Base-by-base conservation (phyloP, 805 yeast genomes). In the Wickerhamomyces mucosus region DNA sequence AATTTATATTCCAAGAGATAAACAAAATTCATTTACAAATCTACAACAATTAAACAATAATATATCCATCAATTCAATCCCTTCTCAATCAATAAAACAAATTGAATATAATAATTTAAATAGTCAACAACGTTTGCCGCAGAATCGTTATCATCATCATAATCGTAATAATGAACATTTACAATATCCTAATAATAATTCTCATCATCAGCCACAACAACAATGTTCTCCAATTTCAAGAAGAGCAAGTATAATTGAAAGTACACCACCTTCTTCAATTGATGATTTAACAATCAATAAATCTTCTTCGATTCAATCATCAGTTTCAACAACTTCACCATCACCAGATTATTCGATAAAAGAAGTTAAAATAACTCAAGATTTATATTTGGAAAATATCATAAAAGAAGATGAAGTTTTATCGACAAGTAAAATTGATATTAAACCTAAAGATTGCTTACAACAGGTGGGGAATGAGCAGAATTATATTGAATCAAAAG, bases 261-360 rank as follows among this genome's bases (percentile, higher is more conserved):
- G 43, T 16, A 46, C 55, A 6, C 55, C 55, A 6, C 44, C 55
- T 14, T 48, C 53, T 1, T 48, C 53, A 7, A 41, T 48, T 16
- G 55, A 50, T 28, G 55, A 50, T 26, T 31, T 50, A 4, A 39
- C 43, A 1, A 24, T 40, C n/a, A 35, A 32, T 9, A 18, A 26
- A 11, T n/a, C n/a, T n/a, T n/a, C n/a, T n/a, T n/a, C n/a, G n/a
- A n/a, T n/a, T n/a, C n/a, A n/a, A n/a, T n/a, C n/a, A n/a, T n/a
- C n/a, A n/a, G n/a, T n/a, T n/a, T n/a, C n/a, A n/a, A n/a, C n/a
- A n/a, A n/a, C n/a, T n/a, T n/a, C n/a, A n/a, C n/a, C n/a, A n/a
- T n/a, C n/a, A n/a, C n/a, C n/a, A n/a, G n/a, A n/a, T n/a, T n/a
- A n/a, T n/a, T n/a, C n/a, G n/a, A n/a, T n/a, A n/a, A n/a, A n/a